Evolutionary conservation across 1,139 yeast genomes (phyloP), one percentile per base, ranked within the genome.

Genomic region (Neolecta irregularis): DNA sequence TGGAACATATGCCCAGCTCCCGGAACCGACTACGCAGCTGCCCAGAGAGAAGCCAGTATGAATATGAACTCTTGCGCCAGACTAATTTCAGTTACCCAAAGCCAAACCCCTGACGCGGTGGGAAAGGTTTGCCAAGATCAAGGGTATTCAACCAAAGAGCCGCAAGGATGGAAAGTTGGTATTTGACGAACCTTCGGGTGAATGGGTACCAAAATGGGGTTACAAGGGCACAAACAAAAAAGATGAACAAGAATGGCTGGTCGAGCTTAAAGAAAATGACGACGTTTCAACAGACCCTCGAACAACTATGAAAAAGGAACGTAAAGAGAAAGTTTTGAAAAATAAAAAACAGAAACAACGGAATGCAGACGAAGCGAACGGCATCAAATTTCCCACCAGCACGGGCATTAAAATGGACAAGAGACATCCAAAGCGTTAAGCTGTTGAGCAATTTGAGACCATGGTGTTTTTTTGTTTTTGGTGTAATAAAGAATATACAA

Each of bases 191-290:
- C 91, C 69, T 32, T 61, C 69, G 20, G 88, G 88, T 35, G 85
- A 83, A 58, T 91, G 98, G 98, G 94, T 77, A 42, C 91, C 93
- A 49, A 85, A 83, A 58, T 91, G 98, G 98, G 99, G 99, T 41
- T 88, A 76, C 62, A 75, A 78, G 48, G 98, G 98, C 51, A 71
- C 72, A 57, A 88, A 88, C 60, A 88, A 88, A 61, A 71, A 74
- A 40, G 54, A 74, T 48, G 96, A 88, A 52, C 63, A 68, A 53
- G 95, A 88, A 59, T 88, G 98, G 98, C 67, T 83, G 54, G 96
- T 88, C 39, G 99, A 91, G 58, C 77, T 88, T 43, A 80, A 81
- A 41, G 93, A 79, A 40, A 66, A 73, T 47, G 44, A 41, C 32
- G 30, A 30, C 13, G 34, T 31, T 4, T 5, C 15, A 12, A 20